Conservation (phyloP, 805 yeast genomes). For the Lipomyces yamadae region DNA sequence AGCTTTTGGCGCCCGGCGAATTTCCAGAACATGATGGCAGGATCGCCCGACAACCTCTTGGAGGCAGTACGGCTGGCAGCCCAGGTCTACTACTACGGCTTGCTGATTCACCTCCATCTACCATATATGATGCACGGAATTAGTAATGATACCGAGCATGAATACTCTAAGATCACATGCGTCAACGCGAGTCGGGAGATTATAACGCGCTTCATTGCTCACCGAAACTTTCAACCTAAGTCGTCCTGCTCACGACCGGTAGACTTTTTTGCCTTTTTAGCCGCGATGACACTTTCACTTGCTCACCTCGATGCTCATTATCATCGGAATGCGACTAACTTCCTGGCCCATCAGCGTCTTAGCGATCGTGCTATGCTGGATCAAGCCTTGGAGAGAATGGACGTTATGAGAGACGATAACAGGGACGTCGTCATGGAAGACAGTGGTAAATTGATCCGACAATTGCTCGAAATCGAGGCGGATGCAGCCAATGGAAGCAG, state of each 20-base stretch:
- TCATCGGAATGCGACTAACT: background rate
- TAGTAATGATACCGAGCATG: background rate
- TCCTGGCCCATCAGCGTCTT: slow-evolving; percentile 5
- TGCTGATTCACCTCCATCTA: background rate
- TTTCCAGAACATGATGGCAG: background rate
- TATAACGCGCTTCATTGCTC: background rate
- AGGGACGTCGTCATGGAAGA: background rate
- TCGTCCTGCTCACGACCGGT: slow-evolving; percentile 7
- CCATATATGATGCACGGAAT: slow-evolving; percentile 1
- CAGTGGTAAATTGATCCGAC: background rate
- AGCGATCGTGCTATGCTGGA: slow-evolving; percentile 8
- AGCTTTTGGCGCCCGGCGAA: background rate
- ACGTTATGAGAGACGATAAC: background rate
- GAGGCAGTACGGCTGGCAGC: background rate
- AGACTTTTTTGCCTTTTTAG: background rate
- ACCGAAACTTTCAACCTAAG: background rate
- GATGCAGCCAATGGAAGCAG: background rate
- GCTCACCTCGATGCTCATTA: slow-evolving; percentile 2
- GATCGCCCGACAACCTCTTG: background rate
- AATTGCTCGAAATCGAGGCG: slow-evolving; percentile 6
- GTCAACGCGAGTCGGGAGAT: slow-evolving; percentile 10
- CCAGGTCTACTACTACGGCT: background rate
- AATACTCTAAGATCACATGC: slow-evolving; percentile 3
- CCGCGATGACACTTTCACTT: slow-evolving; percentile 8
- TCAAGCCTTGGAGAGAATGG: background rate